Conservation (phyloP, 768 basidiomycete species). For the Coprinellus micaceus region DNA sequence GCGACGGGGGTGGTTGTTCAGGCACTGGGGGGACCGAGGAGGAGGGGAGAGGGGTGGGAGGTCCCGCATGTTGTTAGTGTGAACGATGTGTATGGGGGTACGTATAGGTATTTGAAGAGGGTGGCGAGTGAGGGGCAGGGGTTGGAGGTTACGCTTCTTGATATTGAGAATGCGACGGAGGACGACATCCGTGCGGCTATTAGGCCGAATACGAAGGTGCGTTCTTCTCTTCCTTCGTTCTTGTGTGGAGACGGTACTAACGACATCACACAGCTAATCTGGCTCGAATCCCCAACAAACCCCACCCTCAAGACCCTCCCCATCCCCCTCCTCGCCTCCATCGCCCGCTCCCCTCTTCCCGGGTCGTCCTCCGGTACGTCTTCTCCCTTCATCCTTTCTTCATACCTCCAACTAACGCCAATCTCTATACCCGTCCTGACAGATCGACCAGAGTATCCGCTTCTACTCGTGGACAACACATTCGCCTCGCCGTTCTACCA, state of each 20-base stretch:
- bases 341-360: conserved; percentile 48
- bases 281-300: conserved; percentile 96
- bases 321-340: conserved; percentile 62
- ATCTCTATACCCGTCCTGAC: too few species aligned
- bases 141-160: conserved; percentile 72
- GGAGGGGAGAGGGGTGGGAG: conserved; percentile 17
- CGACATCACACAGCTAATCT: conserved; percentile 64
- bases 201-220: conserved; percentile 86
- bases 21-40: conserved; percentile 45
- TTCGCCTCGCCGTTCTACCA: conserved; percentile 91
- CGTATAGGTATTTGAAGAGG: conserved; percentile 74
- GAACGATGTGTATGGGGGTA: conserved; percentile 94
- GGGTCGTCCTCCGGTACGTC: too few species aligned
- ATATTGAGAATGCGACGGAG: conserved; percentile 70
- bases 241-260: background rate
- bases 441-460: conserved; percentile 60
- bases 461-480: conserved; percentile 91
- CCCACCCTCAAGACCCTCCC: conserved; percentile 87
- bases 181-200: conserved; percentile 67
- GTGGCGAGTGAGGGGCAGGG: conserved; percentile 64
- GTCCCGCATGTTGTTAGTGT: conserved; percentile 81
- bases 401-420: too few species aligned
- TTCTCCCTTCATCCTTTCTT: too few species aligned
- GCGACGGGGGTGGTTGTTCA: conserved; percentile 82
- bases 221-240: conserved; percentile 16